Conservation (phyloP, 2,329 filamentous ascomycete genomes). For the Aspergillus pseudotamarii region DNA sequence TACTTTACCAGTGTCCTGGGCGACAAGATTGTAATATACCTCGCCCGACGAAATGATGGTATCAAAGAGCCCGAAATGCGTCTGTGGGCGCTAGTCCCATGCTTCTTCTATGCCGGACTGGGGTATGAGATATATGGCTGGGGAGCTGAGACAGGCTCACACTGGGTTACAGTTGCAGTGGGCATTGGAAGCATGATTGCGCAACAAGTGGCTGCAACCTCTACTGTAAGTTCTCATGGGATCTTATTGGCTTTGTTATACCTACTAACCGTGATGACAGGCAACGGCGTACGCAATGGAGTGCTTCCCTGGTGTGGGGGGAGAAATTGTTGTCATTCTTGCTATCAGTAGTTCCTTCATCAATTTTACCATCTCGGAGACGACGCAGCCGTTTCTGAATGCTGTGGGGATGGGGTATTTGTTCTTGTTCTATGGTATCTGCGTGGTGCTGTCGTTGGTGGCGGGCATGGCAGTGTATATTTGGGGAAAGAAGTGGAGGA, state of each 20-base stretch:
- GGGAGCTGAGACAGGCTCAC: not conserved
- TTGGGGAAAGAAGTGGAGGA: slow-evolving; percentile 4
- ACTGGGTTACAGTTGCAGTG: no score
- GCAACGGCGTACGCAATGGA: no score
- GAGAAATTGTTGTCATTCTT: no score
- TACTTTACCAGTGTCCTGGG: no score
- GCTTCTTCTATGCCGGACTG: slow-evolving; percentile 1
- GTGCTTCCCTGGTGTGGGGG: no score
- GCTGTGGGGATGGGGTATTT: not conserved
- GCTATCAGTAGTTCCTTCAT: not conserved
- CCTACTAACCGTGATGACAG: no score
- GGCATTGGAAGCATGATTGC: no score
- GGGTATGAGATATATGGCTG: slow-evolving; percentile 5
- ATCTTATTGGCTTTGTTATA: no score
- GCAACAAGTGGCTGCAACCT: no score
- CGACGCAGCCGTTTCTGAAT: slow-evolving; percentile 2
- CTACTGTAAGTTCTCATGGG: no score
- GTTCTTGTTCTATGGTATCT: slow-evolving; percentile 5
- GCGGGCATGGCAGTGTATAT: slow-evolving; percentile 1
- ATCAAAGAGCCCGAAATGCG: not conserved
- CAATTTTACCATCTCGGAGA: slow-evolving; percentile 7
- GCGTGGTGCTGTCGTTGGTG: slow-evolving; percentile 2
- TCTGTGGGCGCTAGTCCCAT: slow-evolving; percentile 3
- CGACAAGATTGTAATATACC: no score
- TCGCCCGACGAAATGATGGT: no score